Conservation (phyloP, 2,329 filamentous ascomycete species). For the Xylaria sp. region DNA sequence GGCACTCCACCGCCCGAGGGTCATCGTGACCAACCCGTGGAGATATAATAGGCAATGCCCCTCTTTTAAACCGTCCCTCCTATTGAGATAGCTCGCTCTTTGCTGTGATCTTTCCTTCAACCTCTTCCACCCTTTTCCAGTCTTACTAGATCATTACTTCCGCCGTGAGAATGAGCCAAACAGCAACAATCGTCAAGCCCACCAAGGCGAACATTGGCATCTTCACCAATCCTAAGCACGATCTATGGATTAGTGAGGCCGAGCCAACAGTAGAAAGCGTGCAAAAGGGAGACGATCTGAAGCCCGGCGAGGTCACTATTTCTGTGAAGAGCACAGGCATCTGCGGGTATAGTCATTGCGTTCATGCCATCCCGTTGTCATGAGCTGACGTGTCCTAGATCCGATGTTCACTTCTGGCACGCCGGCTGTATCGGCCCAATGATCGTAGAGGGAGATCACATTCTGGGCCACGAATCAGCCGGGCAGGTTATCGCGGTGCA, state of each 20-base stretch:
- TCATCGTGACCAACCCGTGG: constrained; percentile 38
- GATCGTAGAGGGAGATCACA: constrained; percentile 88
- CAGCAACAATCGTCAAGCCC: constrained; percentile 55
- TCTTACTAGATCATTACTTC: constrained; percentile 13
- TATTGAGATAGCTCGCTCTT: constrained; percentile 33
- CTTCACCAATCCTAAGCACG: constrained; percentile 92
- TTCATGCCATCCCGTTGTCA: not conserved
- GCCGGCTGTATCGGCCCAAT: constrained; percentile 94
- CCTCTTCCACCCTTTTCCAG: constrained; percentile 24
- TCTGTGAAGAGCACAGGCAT: constrained; percentile 95
- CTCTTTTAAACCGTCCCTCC: constrained; percentile 40
- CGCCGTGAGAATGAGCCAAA: constrained; percentile 44
- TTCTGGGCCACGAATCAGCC: constrained; percentile 93
- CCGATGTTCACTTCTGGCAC: constrained; percentile 98
- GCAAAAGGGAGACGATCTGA: constrained; percentile 72
- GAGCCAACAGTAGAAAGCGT: constrained; percentile 80
- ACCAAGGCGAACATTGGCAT: constrained; percentile 92
- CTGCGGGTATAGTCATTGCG: constrained; percentile 73
- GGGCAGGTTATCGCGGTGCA: constrained; percentile 85
- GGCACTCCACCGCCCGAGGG: constrained; percentile 25
- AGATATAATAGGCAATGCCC: constrained; percentile 39
- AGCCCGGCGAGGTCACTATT: constrained; percentile 85
- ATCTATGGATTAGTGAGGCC: constrained; percentile 87
- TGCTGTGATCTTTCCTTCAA: constrained; percentile 11
- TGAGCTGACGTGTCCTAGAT: constrained; percentile 61